Conservation (phyloP, 140 eudicot genomes). For the Stevia rebaudiana region DNA sequence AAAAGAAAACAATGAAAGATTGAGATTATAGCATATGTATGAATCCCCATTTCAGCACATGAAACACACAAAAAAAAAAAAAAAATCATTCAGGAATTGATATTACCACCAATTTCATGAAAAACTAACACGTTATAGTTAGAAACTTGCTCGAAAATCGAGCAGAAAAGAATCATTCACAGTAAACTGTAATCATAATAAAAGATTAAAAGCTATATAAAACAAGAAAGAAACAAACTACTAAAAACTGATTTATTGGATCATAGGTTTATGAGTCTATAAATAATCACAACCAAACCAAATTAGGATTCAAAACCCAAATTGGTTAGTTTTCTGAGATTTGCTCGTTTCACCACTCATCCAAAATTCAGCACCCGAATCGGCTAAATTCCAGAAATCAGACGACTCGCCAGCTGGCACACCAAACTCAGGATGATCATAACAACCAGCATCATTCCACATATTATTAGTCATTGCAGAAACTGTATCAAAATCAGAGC, state of each 20-base stretch:
- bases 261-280: conserved; percentile 11
- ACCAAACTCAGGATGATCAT: conserved; percentile 46
- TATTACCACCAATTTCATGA: background rate
- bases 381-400: conserved; percentile 57
- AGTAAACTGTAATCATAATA: conserved; percentile 13
- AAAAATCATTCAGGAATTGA: background rate
- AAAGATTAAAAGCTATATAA: conserved; percentile 16
- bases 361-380: conserved; percentile 47
- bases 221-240: conserved; percentile 21
- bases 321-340: conserved; percentile 31
- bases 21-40: background rate
- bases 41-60: background rate
- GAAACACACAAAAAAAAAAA: background rate
- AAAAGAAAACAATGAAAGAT: conserved; percentile 6
- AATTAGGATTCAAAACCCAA: conserved; percentile 30
- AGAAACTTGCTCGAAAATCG: background rate
- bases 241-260: conserved; percentile 14
- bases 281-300: conserved; percentile 18
- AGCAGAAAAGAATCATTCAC: background rate
- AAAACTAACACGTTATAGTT: background rate
- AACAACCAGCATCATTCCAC: conserved; percentile 48
- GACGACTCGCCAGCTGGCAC: conserved; percentile 37
- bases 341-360: conserved; percentile 34
- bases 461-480: conserved; percentile 30
- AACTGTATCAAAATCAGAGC: conserved; percentile 39